A percentile compares a stretch with the other conserved stretches of the same genome.
Evolutionary conservation across 352 stramenopile genomes (phyloP).

Genomic region (Phytopythium vexans): DNA sequence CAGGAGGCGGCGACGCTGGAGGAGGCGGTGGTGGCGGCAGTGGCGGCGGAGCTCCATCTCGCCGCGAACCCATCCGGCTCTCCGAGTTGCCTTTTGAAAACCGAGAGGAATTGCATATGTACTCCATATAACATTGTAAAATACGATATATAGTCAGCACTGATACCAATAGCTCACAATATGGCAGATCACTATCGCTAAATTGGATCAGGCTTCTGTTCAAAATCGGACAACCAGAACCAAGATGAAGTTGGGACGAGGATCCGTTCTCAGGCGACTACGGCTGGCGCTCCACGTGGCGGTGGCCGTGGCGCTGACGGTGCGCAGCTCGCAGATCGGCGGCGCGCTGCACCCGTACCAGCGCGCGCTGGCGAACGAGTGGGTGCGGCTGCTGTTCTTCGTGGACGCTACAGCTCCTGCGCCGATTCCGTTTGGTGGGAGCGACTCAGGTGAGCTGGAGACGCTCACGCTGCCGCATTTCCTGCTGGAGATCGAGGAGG

Average conservation of each 20-base stretch:
- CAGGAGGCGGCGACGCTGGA: background rate
- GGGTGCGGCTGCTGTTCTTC: constrained; percentile 71
- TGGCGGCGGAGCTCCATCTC: background rate
- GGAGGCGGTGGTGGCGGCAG: background rate
- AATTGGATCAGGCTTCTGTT: background rate
- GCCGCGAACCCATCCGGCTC: too few species aligned
- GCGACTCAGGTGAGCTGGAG: constrained; percentile 8
- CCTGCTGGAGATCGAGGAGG: constrained; percentile 58
- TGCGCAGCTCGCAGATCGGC: constrained; percentile 44
- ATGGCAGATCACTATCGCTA: background rate
- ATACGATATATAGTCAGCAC: background rate
- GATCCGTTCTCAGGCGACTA: background rate
- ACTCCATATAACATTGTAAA: background rate
- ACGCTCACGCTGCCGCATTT: constrained; percentile 57
- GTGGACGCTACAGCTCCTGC: constrained; percentile 35
- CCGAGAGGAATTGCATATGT: background rate
- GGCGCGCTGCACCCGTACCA: constrained; percentile 52
- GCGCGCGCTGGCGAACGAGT: constrained; percentile 60
- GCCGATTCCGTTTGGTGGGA: constrained; percentile 2
- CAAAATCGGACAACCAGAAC: too few species aligned
- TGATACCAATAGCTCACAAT: background rate
- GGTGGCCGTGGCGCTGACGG: constrained; percentile 37
- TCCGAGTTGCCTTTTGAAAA: too few species aligned
- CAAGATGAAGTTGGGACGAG: too few species aligned
- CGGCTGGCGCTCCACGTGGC: constrained; percentile 39